phyloP scores from a whole-genome alignment of 306 rosid species.

The Prinsepia uniflora region DNA sequence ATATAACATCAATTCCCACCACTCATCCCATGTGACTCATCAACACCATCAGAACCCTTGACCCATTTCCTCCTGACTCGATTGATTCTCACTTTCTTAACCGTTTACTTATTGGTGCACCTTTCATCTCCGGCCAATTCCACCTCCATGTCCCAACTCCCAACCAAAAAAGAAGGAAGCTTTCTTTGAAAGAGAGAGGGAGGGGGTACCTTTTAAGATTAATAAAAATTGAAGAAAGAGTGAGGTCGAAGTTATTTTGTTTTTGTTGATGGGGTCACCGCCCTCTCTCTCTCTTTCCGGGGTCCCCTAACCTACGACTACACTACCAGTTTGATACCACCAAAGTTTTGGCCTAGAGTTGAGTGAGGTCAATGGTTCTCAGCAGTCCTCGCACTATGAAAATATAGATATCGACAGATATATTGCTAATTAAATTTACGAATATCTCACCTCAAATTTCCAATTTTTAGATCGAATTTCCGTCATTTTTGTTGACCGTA shows the following conservation, averaged over 20 bases:
- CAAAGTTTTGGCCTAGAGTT: background rate
- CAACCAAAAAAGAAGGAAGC: background rate
- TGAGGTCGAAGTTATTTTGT: slow-evolving; percentile 5
- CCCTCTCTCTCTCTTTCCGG: background rate
- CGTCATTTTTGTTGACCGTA: no score
- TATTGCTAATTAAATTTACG: no score
- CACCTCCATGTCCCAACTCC: no score
- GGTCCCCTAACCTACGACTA: background rate
- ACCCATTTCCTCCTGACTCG: background rate
- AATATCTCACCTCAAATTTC: no score
- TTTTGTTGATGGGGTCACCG: background rate
- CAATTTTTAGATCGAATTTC: no score
- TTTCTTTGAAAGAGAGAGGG: background rate
- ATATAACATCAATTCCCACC: background rate
- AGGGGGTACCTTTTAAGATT: background rate
- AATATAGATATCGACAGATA: no score
- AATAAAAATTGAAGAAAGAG: background rate
- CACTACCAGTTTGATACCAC: background rate
- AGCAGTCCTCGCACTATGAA: no score
- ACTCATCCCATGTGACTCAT: background rate
- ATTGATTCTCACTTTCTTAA: background rate
- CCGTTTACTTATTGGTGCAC: background rate
- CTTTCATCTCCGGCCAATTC: background rate
- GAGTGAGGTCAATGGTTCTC: no score
- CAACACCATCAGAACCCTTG: background rate